phyloP scores from a whole-genome alignment of 2,329 filamentous ascomycete species.

The Pseudogymnoascus sp. region DNA sequence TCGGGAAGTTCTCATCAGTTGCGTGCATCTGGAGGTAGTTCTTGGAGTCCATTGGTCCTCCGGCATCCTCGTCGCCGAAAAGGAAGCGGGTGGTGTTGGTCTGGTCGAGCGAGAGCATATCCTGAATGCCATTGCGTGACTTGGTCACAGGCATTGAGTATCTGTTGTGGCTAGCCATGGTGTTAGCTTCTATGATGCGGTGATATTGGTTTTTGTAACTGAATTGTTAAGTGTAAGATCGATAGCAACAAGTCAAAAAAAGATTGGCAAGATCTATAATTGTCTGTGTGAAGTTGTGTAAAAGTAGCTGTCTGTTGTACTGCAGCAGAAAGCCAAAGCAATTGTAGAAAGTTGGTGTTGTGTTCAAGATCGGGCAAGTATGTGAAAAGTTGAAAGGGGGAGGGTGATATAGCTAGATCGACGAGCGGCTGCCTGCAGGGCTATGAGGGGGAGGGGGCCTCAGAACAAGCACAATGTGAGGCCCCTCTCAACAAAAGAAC shows the following conservation, averaged over 20 bases:
- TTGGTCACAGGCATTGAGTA: slow-evolving; percentile 89
- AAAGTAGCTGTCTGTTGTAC: not conserved
- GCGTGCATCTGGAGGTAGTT: slow-evolving; percentile 65
- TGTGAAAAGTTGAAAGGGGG: slow-evolving; percentile 6
- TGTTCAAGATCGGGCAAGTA: not conserved
- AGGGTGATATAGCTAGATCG: not conserved
- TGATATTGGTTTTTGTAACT: slow-evolving; percentile 12
- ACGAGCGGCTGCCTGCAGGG: not conserved
- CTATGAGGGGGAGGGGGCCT: not conserved
- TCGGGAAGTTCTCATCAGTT: slow-evolving; percentile 80
- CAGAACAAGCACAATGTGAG: not conserved
- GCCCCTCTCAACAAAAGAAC: not conserved
- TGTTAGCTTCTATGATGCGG: slow-evolving; percentile 17
- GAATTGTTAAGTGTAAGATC: slow-evolving; percentile 12
- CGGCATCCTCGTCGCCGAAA: slow-evolving; percentile 68
- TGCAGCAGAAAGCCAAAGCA: slow-evolving; percentile 18
- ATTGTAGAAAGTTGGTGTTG: not conserved
- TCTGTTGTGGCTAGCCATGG: slow-evolving; percentile 63
- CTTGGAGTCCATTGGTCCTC: slow-evolving; percentile 52
- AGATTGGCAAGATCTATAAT: slow-evolving; percentile 7
- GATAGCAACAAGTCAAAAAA: slow-evolving; percentile 9
- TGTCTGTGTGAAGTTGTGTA: not conserved
- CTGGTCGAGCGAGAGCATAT: slow-evolving; percentile 63
- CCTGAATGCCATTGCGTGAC: slow-evolving; percentile 60
- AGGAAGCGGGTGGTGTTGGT: slow-evolving; percentile 82